Base-by-base conservation (phyloP, 768 basidiomycete species). In the Tremella fuciformis region DNA sequence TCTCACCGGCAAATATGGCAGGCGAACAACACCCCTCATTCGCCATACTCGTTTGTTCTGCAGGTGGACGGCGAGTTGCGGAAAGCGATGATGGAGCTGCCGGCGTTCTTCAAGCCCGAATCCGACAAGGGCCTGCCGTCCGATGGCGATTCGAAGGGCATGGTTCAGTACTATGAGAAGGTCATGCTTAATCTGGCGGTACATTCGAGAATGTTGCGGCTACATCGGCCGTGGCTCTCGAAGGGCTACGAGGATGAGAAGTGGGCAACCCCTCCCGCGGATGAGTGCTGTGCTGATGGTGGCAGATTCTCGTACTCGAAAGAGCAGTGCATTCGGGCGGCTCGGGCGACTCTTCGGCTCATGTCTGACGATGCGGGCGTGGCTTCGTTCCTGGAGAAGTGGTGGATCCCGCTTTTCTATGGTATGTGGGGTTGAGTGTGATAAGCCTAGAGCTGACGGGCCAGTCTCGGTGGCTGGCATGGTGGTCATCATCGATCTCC, bases 331-430 rank as follows among this genome's bases (percentile, higher is more conserved):
- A 73, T 78, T 24, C 64, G 72, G 7, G 76, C 77, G 18, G 76
- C 77, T n/a, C 68, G 76, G 44, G 74, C 74, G 25, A 73, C 67
- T 42, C 47, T 78, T 57, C 63, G 71, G 55, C 61, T 78, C 59
- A 75, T 78, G 74, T 53, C 58, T n/a, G 70, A 71, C 44, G 62
- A 67, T 19, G 57, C 70, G 25, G 73, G 70, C 2, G 68, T 66
- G 13, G 74, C 75, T 25, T 52, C 66, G 0, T 77, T 78, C 59
- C 53, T 78, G 47, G 76, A 78, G 54, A 70, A 73, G 58, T 78
- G 77, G 77, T 77, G 75, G 72, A 67, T 76, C 21, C 74, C 73
- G 1, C 62, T 76, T 6, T 76, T 76, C 50, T 72, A 76, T 59
- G 73, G 73, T 74, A 38, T 40, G 73, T 55, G n/a, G 1, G 8